Base-by-base conservation (phyloP, 176 grass and related monocot genomes). In the Oryza punctata region DNA sequence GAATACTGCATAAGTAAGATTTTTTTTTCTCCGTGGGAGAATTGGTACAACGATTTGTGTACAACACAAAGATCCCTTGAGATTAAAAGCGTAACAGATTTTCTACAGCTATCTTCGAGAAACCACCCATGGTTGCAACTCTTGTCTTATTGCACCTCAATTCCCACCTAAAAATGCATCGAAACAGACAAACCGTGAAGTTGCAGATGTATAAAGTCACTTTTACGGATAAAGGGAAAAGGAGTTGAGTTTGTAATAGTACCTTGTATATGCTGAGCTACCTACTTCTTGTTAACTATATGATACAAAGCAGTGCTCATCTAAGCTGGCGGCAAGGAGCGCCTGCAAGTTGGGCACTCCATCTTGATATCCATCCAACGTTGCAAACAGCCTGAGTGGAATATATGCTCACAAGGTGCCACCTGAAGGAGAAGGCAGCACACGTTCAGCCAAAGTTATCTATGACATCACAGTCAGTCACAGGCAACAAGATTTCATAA, bases 361-460 rank as follows among this genome's bases (percentile, higher is more conserved):
- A 98, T 98, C 86, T 98, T 98, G 75, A 98, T 98, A 75, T 98
- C 96, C 96, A 98, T 98, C 96, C 96, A 98, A 49, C 96, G 90
- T 71, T 98, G 96, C 72, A 98, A 93, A 87, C 96, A 98, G 29
- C 96, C 93, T 15, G 96, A 91, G 88, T 98, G 96, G 86, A 98
- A 98, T 78, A 90, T 91, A 92, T 98, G 96, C 81, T 98, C 96
- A 16, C 96, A 98, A 82, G 96, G 96, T 77, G 96, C 92, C 45
- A 98, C 95, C 95, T 98, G 72, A 19, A 84, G 8, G 44, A 84
- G 8, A 29, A 73, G 41, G 65, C 12, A 41, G 49, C 70, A 40
- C 75, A 44, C 14, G 10, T 26, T 43, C 30, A 30, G n/a, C 13
- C 33, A 45, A 66, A 75, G 4, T 47, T 65, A 12, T 79, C 5